These are phyloP conservation scores for Monoraphidium neglectum DNA, from an alignment of 139 green algal species.

Conservation along the genomic window DNA sequence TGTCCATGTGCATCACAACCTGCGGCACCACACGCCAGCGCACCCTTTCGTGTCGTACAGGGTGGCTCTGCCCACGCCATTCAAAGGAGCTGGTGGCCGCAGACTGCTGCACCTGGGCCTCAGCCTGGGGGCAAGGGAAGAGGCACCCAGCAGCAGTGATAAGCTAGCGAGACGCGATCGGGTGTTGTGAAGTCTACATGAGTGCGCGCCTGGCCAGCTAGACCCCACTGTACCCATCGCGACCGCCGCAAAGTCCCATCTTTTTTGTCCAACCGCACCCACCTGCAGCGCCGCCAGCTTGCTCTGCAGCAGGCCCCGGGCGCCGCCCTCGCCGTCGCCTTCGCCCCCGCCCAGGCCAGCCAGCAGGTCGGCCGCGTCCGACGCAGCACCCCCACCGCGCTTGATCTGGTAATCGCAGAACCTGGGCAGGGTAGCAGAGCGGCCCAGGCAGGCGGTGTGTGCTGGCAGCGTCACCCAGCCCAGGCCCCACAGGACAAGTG, in stretches of 20 bases:
- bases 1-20: too few species aligned
- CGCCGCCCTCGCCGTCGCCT: background rate
- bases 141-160: too few species aligned
- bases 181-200: background rate
- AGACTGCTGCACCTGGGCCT: conserved; percentile 51
- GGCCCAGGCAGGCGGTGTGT: too few species aligned
- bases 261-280: background rate
- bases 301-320: conserved; percentile 34
- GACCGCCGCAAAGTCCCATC: background rate
- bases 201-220: too few species aligned
- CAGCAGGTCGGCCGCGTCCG: conserved; percentile 35
- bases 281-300: conserved; percentile 43
- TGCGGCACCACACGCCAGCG: too few species aligned
- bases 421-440: too few species aligned
- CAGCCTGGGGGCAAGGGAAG: background rate
- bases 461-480: too few species aligned
- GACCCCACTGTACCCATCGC: too few species aligned
- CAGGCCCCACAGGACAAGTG: too few species aligned
- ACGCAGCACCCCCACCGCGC: conserved; percentile 34
- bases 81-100: conserved; percentile 53
- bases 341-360: conserved; percentile 24
- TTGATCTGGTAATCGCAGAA: conserved; percentile 89
- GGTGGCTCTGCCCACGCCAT: conserved; percentile 63
- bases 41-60: conserved; percentile 57
- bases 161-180: too few species aligned